phyloP scores from a whole-genome alignment of 2,329 filamentous ascomycete species.

The Aspergillus luchuensis region DNA sequence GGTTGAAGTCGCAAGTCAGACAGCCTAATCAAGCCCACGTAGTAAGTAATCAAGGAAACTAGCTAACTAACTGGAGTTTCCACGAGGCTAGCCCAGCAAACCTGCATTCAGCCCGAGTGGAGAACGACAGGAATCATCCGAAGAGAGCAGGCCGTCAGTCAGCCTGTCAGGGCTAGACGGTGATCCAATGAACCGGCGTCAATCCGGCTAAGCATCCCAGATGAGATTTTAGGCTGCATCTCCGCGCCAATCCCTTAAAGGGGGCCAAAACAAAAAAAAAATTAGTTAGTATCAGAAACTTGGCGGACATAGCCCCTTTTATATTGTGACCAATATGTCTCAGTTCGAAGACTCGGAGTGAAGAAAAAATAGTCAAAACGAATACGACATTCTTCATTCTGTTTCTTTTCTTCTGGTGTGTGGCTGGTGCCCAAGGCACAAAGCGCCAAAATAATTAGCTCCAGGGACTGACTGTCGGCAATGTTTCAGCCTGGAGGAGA shows the following conservation, averaged over 20 bases:
- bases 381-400: no score
- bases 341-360: no score
- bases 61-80: neutral
- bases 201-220: neutral
- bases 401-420: neutral
- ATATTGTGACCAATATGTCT: no score
- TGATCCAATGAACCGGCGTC: neutral
- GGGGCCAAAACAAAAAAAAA: neutral
- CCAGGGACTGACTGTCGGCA: constrained; percentile 1
- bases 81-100: neutral
- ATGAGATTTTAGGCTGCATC: neutral
- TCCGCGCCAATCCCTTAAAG: neutral
- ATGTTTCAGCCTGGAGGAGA: neutral
- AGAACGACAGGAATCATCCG: neutral
- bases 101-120: neutral
- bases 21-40: neutral
- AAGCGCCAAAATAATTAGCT: neutral
- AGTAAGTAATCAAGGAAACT: neutral
- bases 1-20: no score
- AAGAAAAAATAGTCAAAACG: no score
- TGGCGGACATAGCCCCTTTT: neutral
- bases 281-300: neutral
- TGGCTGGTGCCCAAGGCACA: neutral
- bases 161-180: neutral
- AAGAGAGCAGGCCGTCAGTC: neutral